Evolutionary conservation across 148 eudicot species (phyloP), one percentile per base, ranked within the genome.

Genomic region (Spergularia bocconei): DNA sequence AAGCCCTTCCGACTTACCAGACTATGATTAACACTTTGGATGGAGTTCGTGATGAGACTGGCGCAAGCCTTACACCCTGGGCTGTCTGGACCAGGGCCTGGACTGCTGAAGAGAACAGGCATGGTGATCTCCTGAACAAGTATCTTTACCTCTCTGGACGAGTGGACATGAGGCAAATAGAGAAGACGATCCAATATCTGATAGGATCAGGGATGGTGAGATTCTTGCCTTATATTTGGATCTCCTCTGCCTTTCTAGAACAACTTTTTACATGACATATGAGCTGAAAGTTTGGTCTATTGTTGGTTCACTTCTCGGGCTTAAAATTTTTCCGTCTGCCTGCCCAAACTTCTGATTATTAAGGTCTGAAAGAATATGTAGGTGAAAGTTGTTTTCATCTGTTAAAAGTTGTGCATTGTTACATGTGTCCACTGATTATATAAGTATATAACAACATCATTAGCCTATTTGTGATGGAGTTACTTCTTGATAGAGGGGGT

Each of bases 1-100:
- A 85, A 79, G 87, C 85, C 60, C 87, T 85, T 64, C 85, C 87
- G 12, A 85, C 85, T 71, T 82, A 85, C 69, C 87, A 85, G 73
- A 85, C 85, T 14, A 77, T 82, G 85, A 71, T 85, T 36, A 85
- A 82, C 79, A 82, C 87, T 19, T 75, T 85, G 39, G 87, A 85
- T 77, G 87, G 85, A 63, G 85, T 82, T 52, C 79, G 83, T 10
- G 87, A 85, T 36, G 87, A 85, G 79, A 85, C 85, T 7, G 87
- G 87, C 48, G 81, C 87, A 2, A 85, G 87, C 57, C 83, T 77
- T 50, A 73, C 72, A 62, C 74, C 83, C n/a, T 85, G 87, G 87
- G 87, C 87, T 57, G 61, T 82, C 16, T 85, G 87, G 87, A 79
- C 63, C 19, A 68, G 85, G 70, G 85, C 85, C 14, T 85, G 87